A percentile compares a stretch with the other conserved stretches of the same genome.
phyloP scores from a whole-genome alignment of 1,284 basidiomycete genomes.

The Rhodotorula sp. region DNA sequence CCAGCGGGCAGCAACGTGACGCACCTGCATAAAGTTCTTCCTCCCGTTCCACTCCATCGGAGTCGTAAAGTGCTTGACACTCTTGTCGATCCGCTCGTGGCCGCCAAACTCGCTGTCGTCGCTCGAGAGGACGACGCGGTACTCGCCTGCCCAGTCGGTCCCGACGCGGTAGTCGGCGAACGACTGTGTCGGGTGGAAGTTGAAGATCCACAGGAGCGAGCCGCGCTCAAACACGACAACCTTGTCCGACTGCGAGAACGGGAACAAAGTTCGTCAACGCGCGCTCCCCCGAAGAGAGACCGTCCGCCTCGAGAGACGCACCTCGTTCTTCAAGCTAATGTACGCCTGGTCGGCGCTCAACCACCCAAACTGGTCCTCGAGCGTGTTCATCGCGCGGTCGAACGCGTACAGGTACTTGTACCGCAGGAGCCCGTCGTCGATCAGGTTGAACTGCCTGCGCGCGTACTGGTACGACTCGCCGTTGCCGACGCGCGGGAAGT shows the following conservation, averaged over 20 bases:
- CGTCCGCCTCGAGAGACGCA: conserved; percentile 16
- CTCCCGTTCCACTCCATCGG: conserved; percentile 88
- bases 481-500: conserved; percentile 95
- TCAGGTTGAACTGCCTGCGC: conserved; percentile 86
- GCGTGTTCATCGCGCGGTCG: conserved; percentile 87
- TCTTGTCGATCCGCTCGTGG: conserved; percentile 73
- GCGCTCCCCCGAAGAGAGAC: no score
- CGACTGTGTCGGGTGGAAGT: conserved; percentile 86
- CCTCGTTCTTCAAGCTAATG: conserved; percentile 89
- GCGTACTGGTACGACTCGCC: conserved; percentile 91
- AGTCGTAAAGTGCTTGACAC: conserved; percentile 74
- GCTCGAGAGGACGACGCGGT: conserved; percentile 74
- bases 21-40: conserved; percentile 82
- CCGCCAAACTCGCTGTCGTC: conserved; percentile 88
- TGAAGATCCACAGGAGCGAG: conserved; percentile 91
- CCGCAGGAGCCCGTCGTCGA: conserved; percentile 79
- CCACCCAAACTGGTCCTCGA: conserved; percentile 81
- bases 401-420: conserved; percentile 94
- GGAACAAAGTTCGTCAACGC: not conserved
- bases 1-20: not conserved
- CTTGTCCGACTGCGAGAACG: conserved; percentile 64
- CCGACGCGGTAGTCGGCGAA: conserved; percentile 94
- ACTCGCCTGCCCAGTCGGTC: conserved; percentile 82
- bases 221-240: conserved; percentile 91
- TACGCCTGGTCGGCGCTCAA: conserved; percentile 81